phyloP scores from a whole-genome alignment of 768 basidiomycete species.

The Vishniacozyma victoriae region DNA sequence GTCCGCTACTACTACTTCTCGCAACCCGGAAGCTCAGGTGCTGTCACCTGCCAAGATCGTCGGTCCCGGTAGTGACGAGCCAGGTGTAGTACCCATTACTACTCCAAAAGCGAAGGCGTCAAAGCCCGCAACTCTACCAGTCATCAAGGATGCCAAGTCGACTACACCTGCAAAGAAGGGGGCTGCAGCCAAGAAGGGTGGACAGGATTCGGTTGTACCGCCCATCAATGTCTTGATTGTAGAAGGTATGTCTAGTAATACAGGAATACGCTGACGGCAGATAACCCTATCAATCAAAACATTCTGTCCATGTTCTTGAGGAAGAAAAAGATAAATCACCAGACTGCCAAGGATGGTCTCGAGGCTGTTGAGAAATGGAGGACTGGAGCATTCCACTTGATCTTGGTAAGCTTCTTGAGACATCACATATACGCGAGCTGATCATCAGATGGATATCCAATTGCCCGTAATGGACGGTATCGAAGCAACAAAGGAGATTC shows the following conservation, averaged over 20 bases:
- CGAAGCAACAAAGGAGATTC: conserved; percentile 90
- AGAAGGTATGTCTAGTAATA: conserved; percentile 61
- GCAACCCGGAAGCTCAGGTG: conserved; percentile 2
- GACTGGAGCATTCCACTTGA: conserved; percentile 87
- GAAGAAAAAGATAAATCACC: conserved; percentile 90
- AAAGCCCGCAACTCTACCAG: background rate
- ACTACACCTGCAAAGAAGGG: conserved; percentile 10
- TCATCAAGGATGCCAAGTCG: background rate
- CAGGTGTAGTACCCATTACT: too few relatives aligned
- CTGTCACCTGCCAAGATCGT: too few relatives aligned
- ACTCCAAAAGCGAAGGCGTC: background rate
- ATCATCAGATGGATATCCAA: conserved; percentile 94
- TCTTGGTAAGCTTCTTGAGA: conserved; percentile 60
- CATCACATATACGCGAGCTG: background rate
- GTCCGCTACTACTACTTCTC: conserved; percentile 22
- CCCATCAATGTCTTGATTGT: conserved; percentile 98
- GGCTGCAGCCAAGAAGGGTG: conserved; percentile 47
- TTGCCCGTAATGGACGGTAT: conserved; percentile 99
- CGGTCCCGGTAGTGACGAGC: background rate
- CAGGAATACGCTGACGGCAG: conserved; percentile 50
- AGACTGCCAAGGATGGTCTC: conserved; percentile 86
- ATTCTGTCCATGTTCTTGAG: conserved; percentile 96
- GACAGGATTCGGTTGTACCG: conserved; percentile 73
- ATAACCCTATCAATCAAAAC: conserved; percentile 97
- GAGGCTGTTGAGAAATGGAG: conserved; percentile 96